These are phyloP conservation scores for Micractinium conductrix DNA, from an alignment of 139 green algal species.

Conservation along the genomic window DNA sequence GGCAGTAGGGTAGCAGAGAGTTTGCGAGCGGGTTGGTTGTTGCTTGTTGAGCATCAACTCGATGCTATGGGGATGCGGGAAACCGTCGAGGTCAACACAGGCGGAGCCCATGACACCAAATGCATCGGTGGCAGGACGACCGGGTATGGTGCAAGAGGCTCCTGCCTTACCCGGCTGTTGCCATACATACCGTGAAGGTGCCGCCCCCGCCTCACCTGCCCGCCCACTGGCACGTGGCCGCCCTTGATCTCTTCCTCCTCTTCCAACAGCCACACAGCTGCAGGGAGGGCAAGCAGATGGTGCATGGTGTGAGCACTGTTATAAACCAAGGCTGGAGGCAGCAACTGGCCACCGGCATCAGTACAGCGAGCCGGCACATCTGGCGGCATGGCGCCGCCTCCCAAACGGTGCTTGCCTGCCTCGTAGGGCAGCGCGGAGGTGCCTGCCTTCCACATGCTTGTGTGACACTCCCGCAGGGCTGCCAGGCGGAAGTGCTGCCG, in stretches of 20 bases:
- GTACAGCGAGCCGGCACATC: neutral
- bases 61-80: too few species aligned
- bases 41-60: too few species aligned
- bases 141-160: too few species aligned
- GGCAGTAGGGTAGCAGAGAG: slow-evolving; percentile 29
- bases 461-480: slow-evolving; percentile 57
- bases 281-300: neutral
- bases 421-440: slow-evolving; percentile 73
- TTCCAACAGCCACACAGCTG: slow-evolving; percentile 77
- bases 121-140: too few species aligned
- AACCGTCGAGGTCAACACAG: too few species aligned
- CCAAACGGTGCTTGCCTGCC: slow-evolving; percentile 25
- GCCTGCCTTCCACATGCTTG: slow-evolving; percentile 55
- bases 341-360: neutral
- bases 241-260: slow-evolving; percentile 73
- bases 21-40: too few species aligned
- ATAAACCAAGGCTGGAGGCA: neutral
- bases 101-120: too few species aligned
- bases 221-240: slow-evolving; percentile 43
- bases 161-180: too few species aligned
- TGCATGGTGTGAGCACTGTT: too few species aligned
- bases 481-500: slow-evolving; percentile 57
- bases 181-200: too few species aligned
- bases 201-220: slow-evolving; percentile 60
- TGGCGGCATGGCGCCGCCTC: neutral